These are phyloP conservation scores for Aspergillus versicolor DNA, from an alignment of 2,329 filamentous ascomycete species.

Conservation along the genomic window DNA sequence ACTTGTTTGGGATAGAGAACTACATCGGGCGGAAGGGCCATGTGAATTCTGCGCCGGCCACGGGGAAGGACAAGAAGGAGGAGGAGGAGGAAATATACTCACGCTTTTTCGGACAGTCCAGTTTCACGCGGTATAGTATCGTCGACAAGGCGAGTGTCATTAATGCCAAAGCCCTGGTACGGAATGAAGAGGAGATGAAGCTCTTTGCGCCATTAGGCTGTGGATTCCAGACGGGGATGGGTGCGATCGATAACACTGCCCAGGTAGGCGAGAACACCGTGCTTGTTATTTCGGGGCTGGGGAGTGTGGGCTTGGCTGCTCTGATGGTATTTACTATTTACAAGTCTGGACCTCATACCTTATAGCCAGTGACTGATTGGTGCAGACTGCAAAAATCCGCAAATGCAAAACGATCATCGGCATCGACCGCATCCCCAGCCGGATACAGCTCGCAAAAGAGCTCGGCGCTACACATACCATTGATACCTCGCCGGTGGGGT, in stretches of 20 bases:
- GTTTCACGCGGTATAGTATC: slow-evolving; percentile 26
- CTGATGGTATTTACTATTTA: slow-evolving; percentile 37
- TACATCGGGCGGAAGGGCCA: slow-evolving; percentile 7
- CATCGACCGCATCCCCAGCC: slow-evolving; percentile 33
- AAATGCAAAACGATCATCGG: slow-evolving; percentile 40
- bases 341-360: neutral
- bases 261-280: slow-evolving; percentile 36
- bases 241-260: slow-evolving; percentile 41
- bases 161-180: slow-evolving; percentile 21
- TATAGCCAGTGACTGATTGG: too few species aligned
- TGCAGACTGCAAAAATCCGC: slow-evolving; percentile 42
- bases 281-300: slow-evolving; percentile 46
- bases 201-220: slow-evolving; percentile 29
- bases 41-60: neutral
- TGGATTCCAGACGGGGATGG: slow-evolving; percentile 32
- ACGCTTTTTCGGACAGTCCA: slow-evolving; percentile 32
- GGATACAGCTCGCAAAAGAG: slow-evolving; percentile 36
- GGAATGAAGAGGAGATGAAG: slow-evolving; percentile 18
- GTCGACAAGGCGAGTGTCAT: slow-evolving; percentile 11
- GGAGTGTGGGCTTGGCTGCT: slow-evolving; percentile 48
- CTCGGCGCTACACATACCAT: slow-evolving; percentile 42
- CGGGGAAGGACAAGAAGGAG: neutral
- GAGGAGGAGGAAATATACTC: neutral
- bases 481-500: slow-evolving; percentile 26
- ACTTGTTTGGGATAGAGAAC: slow-evolving; percentile 12